Conservation (phyloP, 2,329 filamentous ascomycete genomes). For the Fusarium agapanthi region DNA sequence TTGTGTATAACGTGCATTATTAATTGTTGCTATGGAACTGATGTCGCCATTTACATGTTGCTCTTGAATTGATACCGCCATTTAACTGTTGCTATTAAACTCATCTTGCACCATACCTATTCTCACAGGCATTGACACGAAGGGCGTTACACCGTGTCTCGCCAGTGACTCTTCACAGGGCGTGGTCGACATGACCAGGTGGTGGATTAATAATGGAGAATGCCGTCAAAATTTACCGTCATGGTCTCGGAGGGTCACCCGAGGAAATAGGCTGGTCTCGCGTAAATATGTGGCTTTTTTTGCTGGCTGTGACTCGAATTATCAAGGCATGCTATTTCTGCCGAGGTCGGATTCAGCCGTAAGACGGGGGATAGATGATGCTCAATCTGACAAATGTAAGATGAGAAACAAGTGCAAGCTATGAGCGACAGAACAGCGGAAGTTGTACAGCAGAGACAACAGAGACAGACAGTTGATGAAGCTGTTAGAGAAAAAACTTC, state of each 20-base stretch:
- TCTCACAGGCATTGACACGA: neutral
- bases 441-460: no score
- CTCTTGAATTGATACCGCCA: neutral
- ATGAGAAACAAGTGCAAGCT: neutral
- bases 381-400: constrained; percentile 6
- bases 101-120: constrained; percentile 3
- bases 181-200: constrained; percentile 27
- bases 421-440: fast-evolving
- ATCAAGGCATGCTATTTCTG: neutral
- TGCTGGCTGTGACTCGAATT: constrained; percentile 17
- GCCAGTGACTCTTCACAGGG: constrained; percentile 14
- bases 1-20: neutral
- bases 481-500: neutral
- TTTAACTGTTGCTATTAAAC: neutral
- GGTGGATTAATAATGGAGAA: constrained; percentile 35
- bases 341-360: constrained; percentile 18
- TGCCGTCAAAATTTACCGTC: neutral
- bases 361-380: neutral
- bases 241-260: neutral
- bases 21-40: neutral
- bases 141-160: constrained; percentile 1
- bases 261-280: neutral
- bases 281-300: constrained; percentile 29
- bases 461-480: no score
- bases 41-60: neutral